These are phyloP conservation scores for Malus fusca DNA, from an alignment of 306 rosid species.

Conservation along the genomic window DNA sequence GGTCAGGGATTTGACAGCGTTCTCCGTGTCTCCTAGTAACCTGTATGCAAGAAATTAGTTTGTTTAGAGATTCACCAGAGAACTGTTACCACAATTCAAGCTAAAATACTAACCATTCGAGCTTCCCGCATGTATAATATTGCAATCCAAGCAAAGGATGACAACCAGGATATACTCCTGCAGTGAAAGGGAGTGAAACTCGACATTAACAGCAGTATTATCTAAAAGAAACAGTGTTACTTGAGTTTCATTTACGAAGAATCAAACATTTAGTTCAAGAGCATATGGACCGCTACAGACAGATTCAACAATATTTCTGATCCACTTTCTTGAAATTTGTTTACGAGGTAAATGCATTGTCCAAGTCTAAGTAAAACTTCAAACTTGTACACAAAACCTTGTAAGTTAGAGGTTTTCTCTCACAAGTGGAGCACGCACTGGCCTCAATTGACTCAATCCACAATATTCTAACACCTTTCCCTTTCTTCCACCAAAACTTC, in stretches of 20 bases:
- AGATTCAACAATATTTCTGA: no score
- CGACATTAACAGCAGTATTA: neutral
- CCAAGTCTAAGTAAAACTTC: neutral
- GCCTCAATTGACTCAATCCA: neutral
- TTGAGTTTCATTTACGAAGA: no score
- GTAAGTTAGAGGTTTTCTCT: neutral
- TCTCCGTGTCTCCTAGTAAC: conserved; percentile 57
- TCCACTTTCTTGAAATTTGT: no score
- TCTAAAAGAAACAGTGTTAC: no score
- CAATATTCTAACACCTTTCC: neutral
- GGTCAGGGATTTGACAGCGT: conserved; percentile 55
- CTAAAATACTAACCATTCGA: conserved; percentile 69
- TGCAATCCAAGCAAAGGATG: conserved; percentile 94
- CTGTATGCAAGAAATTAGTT: conserved; percentile 22
- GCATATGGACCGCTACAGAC: no score
- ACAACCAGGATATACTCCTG: conserved; percentile 68
- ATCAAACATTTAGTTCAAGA: no score
- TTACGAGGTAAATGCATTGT: neutral
- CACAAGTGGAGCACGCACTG: neutral
- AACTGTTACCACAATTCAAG: neutral
- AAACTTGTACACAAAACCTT: no score
- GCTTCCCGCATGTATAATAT: conserved; percentile 84
- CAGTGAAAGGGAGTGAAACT: conserved; percentile 14
- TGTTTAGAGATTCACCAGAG: neutral
- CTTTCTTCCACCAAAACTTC: conserved; percentile 2